Percentiles rank a stretch among this genome's conserved stretches.
phyloP scores from a whole-genome alignment of 805 yeast genomes.

The Starmerella etchellsii region DNA sequence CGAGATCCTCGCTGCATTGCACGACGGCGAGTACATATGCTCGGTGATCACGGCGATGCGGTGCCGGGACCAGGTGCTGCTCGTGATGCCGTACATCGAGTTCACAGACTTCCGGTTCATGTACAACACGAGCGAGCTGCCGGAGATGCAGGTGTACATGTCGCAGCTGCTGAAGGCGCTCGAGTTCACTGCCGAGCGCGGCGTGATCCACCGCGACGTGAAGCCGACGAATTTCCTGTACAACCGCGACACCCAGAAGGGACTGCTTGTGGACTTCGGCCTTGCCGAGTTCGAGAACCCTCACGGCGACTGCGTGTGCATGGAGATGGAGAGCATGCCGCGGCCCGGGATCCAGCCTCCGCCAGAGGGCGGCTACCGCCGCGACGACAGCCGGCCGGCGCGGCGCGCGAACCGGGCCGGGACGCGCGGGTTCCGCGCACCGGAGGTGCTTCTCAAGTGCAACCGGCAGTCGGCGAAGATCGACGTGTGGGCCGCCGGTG shows the following conservation, averaged over 20 bases:
- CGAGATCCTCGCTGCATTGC: conserved; percentile 40
- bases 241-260: conserved; percentile 51
- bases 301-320: conserved; percentile 15
- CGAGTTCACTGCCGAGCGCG: conserved; percentile 57
- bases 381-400: conserved; percentile 76
- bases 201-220: conserved; percentile 83
- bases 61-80: conserved; percentile 81
- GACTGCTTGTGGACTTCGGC: conserved; percentile 86
- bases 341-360: conserved; percentile 11
- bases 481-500: conserved; percentile 90
- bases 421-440: conserved; percentile 88
- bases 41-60: conserved; percentile 82
- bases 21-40: conserved; percentile 52
- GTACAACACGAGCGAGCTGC: conserved; percentile 63
- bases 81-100: conserved; percentile 79
- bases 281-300: conserved; percentile 54
- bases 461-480: conserved; percentile 67
- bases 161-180: conserved; percentile 67
- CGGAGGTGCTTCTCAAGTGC: conserved; percentile 81
- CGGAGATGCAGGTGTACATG: conserved; percentile 72
- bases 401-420: conserved; percentile 96
- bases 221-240: conserved; percentile 72
- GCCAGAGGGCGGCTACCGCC: conserved; percentile 56
- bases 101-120: conserved; percentile 85
- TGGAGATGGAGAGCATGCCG: conserved; percentile 11